A percentile compares a stretch with the other conserved stretches of the same genome.
These are phyloP conservation scores for Rhodotorula sp. DNA, from an alignment of 1,284 basidiomycete species.

Conservation along the genomic window DNA sequence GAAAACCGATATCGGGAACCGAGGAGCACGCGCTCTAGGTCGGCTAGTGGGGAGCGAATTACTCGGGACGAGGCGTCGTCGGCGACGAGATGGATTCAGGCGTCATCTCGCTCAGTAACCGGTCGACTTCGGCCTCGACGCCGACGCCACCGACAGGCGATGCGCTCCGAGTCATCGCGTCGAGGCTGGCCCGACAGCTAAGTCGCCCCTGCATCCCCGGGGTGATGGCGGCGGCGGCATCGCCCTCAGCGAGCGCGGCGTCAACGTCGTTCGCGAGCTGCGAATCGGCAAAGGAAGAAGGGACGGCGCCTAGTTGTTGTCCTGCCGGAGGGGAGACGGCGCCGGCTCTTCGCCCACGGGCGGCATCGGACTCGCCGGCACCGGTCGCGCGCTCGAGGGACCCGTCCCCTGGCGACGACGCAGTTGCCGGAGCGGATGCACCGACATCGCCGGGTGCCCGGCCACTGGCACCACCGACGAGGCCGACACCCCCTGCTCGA, in stretches of 20 bases:
- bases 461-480: background rate
- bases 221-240: background rate
- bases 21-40: background rate
- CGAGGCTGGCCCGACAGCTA: background rate
- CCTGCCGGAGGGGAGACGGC: background rate
- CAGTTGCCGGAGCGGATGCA: conserved; percentile 21
- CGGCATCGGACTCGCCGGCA: background rate
- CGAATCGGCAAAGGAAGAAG: background rate
- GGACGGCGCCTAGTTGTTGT: background rate
- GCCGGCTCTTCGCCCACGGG: background rate
- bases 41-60: background rate
- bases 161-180: background rate
- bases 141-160: background rate
- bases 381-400: conserved; percentile 20
- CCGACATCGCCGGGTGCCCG: background rate
- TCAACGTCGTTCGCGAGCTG: conserved; percentile 10
- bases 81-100: conserved; percentile 8
- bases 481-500: conserved; percentile 11
- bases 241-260: background rate
- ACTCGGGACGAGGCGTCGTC: background rate
- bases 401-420: conserved; percentile 27
- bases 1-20: background rate
- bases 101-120: conserved; percentile 35
- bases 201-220: background rate
- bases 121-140: conserved; percentile 38